Evolutionary conservation across 352 stramenopile species (phyloP).

Genomic region (Pythium guiyangense): DNA sequence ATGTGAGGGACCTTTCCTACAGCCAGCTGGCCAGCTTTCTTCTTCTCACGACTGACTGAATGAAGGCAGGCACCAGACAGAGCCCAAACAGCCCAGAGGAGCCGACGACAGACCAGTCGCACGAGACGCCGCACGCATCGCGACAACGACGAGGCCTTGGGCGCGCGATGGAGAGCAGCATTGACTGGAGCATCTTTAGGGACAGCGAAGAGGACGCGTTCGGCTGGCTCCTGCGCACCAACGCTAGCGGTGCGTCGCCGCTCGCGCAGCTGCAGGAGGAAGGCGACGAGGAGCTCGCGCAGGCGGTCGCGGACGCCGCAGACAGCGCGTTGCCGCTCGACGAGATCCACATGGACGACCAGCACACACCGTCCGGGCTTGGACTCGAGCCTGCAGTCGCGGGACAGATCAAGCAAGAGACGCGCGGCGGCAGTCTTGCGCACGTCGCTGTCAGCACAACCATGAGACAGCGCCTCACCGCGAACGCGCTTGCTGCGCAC

Average conservation of each 20-base stretch:
- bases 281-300: no score
- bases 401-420: no score
- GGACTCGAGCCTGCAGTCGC: no score
- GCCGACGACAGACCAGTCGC: no score
- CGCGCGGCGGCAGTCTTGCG: no score
- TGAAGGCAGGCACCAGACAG: no score
- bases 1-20: no score
- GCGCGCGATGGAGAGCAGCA: slow-evolving; percentile 27
- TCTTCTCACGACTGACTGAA: no score
- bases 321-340: slow-evolving; percentile 36
- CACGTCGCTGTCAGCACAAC: no score
- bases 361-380: no score
- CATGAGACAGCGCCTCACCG: slow-evolving; percentile 5
- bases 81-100: slow-evolving; percentile 7
- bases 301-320: neutral
- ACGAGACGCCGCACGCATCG: no score
- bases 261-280: slow-evolving; percentile 5
- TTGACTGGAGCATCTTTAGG: slow-evolving; percentile 71
- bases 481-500: slow-evolving; percentile 16
- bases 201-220: slow-evolving; percentile 57
- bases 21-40: no score
- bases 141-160: neutral
- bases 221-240: slow-evolving; percentile 49
- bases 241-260: slow-evolving; percentile 3
- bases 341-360: slow-evolving; percentile 31